Base-by-base conservation (phyloP, 257 asterid genomes). In the Galeopsis tetrahit region DNA sequence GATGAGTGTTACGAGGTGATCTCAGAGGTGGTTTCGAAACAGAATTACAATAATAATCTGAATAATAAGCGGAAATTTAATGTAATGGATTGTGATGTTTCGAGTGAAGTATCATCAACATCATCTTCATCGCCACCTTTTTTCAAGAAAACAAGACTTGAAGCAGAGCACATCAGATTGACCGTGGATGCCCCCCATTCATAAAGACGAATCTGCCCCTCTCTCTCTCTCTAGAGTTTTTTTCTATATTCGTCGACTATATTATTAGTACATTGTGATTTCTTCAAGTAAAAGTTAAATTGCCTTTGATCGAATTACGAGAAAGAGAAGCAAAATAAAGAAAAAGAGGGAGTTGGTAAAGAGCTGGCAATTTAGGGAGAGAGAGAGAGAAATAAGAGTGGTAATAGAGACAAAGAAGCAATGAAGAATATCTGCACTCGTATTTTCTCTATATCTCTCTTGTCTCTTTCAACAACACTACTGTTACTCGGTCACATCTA, bases 1-100 rank as follows among this genome's bases (percentile, higher is more conserved):
- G 79, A 79, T 38, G 89, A 81, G 33, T 91, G 98, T 75, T 84
- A 85, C 70, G 80, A 80, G 75, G 70, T 87, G 1, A 84, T 90
- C 3, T 66, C 77, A 38, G 88, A 83, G 53, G 64, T 79, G 7
- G 14, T 66, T 13, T 78, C 86, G 0, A 79, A 63, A 0, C 31
- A 40, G 10, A 63, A 32, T 15, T 14, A 63, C 13, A 73, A 57
- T 42, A 63, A 56, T 39, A 46, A 75, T 5, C 62, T n/a, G 7
- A 90, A 92, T 21, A 21, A 21, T 21, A 21, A 21, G 85, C 85
- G 96, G 51, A 90, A 79, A 70, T 38, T 67, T 72, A 56, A 76
- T 57, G 1, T 75, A 1, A 79, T 79, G 62, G 80, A 74, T 3
- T 86, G 81, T 31, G 87, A 84, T 17, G 74, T 81, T 69, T 84